phyloP scores from a whole-genome alignment of 148 eudicot genomes.

The Spergularia marina region DNA sequence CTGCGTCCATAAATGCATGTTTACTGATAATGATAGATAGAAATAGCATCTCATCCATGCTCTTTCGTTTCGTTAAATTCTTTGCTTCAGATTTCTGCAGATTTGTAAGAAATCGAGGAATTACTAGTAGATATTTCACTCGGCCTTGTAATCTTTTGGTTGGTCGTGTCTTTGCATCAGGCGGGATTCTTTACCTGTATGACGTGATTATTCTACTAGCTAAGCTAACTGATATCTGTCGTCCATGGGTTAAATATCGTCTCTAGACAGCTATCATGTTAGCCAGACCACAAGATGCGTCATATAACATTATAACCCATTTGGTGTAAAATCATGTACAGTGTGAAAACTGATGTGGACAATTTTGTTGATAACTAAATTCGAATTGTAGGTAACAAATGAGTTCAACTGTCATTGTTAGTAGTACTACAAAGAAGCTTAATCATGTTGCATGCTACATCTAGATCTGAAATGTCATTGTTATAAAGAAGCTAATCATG shows the following conservation, averaged over 20 bases:
- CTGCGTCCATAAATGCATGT: background rate
- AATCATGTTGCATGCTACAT: slow-evolving; percentile 1
- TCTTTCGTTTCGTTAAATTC: too few relatives aligned
- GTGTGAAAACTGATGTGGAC: background rate
- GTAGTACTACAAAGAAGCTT: slow-evolving; percentile 1
- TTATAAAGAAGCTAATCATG: background rate
- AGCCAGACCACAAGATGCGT: too few relatives aligned
- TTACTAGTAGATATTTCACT: background rate
- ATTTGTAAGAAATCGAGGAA: slow-evolving; percentile 1
- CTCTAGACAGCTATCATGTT: too few relatives aligned
- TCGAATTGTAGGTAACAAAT: slow-evolving; percentile 9
- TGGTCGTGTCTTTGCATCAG: too few relatives aligned
- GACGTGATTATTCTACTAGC: too few relatives aligned
- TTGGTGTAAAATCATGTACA: too few relatives aligned
- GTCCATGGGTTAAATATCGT: too few relatives aligned
- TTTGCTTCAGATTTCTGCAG: background rate
- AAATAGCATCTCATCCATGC: slow-evolving; percentile 1
- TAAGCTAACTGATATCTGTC: too few relatives aligned
- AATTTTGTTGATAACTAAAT: background rate
- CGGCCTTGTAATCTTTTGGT: background rate
- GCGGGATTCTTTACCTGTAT: too few relatives aligned
- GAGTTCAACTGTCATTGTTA: slow-evolving; percentile 11
- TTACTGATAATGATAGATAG: slow-evolving; percentile 17
- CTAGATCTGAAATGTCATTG: background rate
- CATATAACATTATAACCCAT: too few relatives aligned